phyloP scores from a whole-genome alignment of 2,329 filamentous ascomycete genomes.

The Penicillium brevicompactum region DNA sequence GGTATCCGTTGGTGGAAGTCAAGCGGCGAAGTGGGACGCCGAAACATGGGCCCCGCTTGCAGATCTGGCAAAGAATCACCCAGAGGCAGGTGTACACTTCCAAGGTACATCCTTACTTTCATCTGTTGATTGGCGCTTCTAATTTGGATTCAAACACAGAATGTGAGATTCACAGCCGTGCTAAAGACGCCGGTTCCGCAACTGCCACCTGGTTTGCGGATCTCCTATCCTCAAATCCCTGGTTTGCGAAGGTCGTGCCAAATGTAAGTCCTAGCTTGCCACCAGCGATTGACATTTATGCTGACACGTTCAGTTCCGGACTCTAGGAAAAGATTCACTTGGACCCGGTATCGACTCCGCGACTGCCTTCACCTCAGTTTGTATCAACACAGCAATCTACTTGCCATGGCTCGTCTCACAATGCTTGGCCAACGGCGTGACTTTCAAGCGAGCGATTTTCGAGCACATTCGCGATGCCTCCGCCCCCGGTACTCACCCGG shows the following conservation, averaged over 20 bases:
- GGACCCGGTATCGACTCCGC: conserved; percentile 68
- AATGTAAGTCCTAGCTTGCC: conserved; percentile 51
- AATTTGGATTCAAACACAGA: conserved; percentile 21
- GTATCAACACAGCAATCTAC: conserved; percentile 85
- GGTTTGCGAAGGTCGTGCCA: conserved; percentile 69
- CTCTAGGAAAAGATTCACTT: conserved; percentile 59
- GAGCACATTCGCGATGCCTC: conserved; percentile 70
- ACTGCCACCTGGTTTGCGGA: conserved; percentile 64
- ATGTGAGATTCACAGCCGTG: conserved; percentile 56
- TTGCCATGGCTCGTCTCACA: conserved; percentile 79
- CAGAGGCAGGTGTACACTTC: conserved; percentile 14
- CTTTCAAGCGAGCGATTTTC: conserved; percentile 63
- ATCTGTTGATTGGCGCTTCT: too few species aligned
- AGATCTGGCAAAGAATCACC: conserved; percentile 9
- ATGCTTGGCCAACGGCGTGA: conserved; percentile 70
- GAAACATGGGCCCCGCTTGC: conserved; percentile 9
- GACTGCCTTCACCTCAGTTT: conserved; percentile 76
- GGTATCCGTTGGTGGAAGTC: conserved; percentile 7
- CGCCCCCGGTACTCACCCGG: conserved; percentile 53
- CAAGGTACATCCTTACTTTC: conserved; percentile 4
- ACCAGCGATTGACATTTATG: not conserved
- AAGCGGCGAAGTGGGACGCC: conserved; percentile 14
- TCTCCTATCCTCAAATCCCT: conserved; percentile 66
- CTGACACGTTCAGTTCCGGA: conserved; percentile 53
- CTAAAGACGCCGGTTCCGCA: conserved; percentile 60